Base-by-base conservation (phyloP, 106 monocot genomes). In the Posidonia australis region DNA sequence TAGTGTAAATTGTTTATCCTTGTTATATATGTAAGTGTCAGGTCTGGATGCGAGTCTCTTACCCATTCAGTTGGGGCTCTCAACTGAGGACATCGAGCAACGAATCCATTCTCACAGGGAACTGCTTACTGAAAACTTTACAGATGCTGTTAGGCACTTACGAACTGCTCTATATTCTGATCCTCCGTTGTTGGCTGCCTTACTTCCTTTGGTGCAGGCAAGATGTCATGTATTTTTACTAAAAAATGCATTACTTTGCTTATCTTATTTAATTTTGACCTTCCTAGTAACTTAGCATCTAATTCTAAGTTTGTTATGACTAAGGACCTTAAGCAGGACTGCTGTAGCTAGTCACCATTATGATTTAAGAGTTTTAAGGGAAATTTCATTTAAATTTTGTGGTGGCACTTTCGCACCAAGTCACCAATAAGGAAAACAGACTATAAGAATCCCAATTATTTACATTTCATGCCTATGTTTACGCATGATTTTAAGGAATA, bases 191-290 rank as follows among this genome's bases (percentile, higher is more conserved):
- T 68, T 76, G 28, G 72, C 89, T 30, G 82, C 89, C 32, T 80
- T 89, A 41, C 44, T 78, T 61, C 85, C 89, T 69, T 54, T 89
- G 36, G 73, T 82, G 54, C 89, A 89, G 85, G 89, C 82, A 72
- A 66, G 24, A 53, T 41, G 13, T 20, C 18, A 52, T 19, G 1
- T 52, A 7, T 20, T 36, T 36, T 36, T 7, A 36, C 36, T 36
- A 36, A 36, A 36, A n/a, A 36, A 36, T 36, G 7, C 7, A 36
- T 36, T 7, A 48, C 13, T 4, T 48, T 48, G 2, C 13, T 23
- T 61, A 42, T n/a, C n/a, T n/a, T n/a, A n/a, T n/a, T n/a, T n/a
- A n/a, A 18, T 55, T 25, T 36, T 7, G 7, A 36, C 5, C 36
- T 36, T 36, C 7, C 36, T 36, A 36, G 36, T n/a, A n/a, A n/a